Base-by-base conservation (phyloP, 208 protist genomes). In the Acanthamoeba castellanii region DNA sequence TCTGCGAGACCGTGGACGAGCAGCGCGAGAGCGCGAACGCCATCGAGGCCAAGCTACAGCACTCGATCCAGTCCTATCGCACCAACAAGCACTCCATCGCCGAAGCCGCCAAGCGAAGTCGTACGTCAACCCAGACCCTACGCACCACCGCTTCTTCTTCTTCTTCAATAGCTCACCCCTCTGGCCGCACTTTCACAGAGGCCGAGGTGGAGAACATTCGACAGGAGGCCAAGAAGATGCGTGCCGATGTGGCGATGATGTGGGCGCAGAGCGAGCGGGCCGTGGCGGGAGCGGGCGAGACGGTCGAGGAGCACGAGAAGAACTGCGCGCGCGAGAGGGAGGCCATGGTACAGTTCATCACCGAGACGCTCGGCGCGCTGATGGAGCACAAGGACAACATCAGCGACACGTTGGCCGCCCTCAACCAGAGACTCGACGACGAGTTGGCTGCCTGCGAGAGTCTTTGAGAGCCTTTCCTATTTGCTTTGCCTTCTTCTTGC, bases 331-430 rank as follows among this genome's bases (percentile, higher is more conserved):
- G 45, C 11, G 74, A 82, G 45, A 27, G 16, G 74, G 74, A 82
- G 74, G 74, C 34, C 74, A 82, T 52, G 42, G 22, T 82, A 2
- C 74, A 82, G 42, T 30, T 52, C 74, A 82, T 82, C 74, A 82
- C 45, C 22, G 45, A 45, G 42, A 52, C 74, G 18, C 42, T 82
- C 34, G 74, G 45, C n/a, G 45, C 74, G 42, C n/a, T 82, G 42
- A 82, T 82, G 74, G 74, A 82, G 74, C 74, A 82, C n/a, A 82
- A 82, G 74, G 22, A 16, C 42, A 82, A 30, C 42, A 82, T 82
- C 74, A 82, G 18, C 34, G 74, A 82, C 9, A 27, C 45, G 8
- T 30, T 82, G 42, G 16, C 16, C 20, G 74, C 42, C n/a, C 34
- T 52, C 74, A 82, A 82, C 20, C 74, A 82, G 45, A 52, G 42